phyloP scores from a whole-genome alignment of 305 asterid species.

The Lippia alba region DNA sequence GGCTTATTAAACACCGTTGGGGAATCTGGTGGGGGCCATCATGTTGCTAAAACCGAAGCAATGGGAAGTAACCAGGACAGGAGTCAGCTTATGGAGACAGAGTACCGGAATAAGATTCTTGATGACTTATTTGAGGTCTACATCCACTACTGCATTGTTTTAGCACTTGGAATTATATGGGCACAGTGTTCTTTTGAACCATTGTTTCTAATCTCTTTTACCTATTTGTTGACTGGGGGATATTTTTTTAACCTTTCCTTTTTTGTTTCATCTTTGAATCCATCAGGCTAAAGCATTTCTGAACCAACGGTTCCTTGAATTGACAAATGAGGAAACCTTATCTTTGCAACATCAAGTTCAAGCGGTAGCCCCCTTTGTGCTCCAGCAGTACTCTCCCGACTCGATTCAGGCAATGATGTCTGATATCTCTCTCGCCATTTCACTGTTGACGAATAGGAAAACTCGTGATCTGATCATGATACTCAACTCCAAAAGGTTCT shows the following conservation, averaged over 20 bases:
- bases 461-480: constrained; percentile 92
- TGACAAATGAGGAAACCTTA: constrained; percentile 81
- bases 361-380: constrained; percentile 88
- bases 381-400: constrained; percentile 84
- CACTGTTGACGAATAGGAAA: constrained; percentile 86
- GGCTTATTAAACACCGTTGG: constrained; percentile 39
- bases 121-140: constrained; percentile 94
- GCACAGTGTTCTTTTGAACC: background rate
- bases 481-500: constrained; percentile 91
- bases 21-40: constrained; percentile 39
- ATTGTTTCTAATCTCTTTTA: background rate
- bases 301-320: constrained; percentile 83
- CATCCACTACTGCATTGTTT: constrained; percentile 16
- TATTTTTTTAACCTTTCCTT: constrained; percentile 11
- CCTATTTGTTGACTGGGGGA: constrained; percentile 2
- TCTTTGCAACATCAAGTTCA: constrained; percentile 97
- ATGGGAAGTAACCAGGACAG: constrained; percentile 53
- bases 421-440: constrained; percentile 69
- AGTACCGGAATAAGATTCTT: constrained; percentile 89
- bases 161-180: constrained; percentile 1
- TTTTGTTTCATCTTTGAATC: constrained; percentile 35
- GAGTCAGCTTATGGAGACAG: constrained; percentile 94
- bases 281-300: constrained; percentile 90
- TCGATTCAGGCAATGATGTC: constrained; percentile 72
- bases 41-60: constrained; percentile 42